These are phyloP conservation scores for Nothophaeocryptopus gaeumannii DNA, from an alignment of 2,329 filamentous ascomycete species.

Conservation along the genomic window DNA sequence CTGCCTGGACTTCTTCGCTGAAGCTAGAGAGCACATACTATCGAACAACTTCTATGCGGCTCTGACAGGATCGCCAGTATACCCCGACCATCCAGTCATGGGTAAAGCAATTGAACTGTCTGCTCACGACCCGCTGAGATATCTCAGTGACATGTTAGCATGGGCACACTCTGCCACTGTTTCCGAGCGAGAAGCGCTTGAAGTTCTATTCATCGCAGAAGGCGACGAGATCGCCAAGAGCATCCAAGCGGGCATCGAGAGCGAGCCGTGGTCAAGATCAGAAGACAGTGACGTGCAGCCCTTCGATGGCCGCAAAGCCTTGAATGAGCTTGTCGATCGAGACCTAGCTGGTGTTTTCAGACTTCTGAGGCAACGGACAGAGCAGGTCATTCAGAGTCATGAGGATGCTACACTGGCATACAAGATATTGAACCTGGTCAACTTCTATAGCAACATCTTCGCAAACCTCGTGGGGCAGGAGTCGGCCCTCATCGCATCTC, in stretches of 20 bases:
- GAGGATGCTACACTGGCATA: slow-evolving; percentile 87
- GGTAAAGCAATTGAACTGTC: slow-evolving; percentile 91
- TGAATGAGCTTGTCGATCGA: slow-evolving; percentile 82
- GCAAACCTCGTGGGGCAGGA: slow-evolving; percentile 69
- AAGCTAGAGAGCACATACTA: slow-evolving; percentile 80
- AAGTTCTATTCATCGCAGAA: slow-evolving; percentile 86
- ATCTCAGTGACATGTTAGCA: slow-evolving; percentile 94
- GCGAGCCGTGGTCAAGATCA: slow-evolving; percentile 73
- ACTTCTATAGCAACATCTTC: slow-evolving; percentile 87
- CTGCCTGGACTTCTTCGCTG: slow-evolving; percentile 88
- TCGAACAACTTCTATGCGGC: slow-evolving; percentile 88
- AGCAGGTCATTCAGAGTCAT: slow-evolving; percentile 88
- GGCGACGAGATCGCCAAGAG: slow-evolving; percentile 83
- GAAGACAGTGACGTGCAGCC: slow-evolving; percentile 45
- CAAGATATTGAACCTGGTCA: slow-evolving; percentile 82
- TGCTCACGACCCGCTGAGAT: slow-evolving; percentile 86
- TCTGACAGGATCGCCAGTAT: slow-evolving; percentile 68
- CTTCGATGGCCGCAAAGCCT: slow-evolving; percentile 77
- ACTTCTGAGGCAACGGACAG: slow-evolving; percentile 82
- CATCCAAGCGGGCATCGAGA: slow-evolving; percentile 74
- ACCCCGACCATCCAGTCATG: slow-evolving; percentile 48
- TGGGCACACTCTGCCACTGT: slow-evolving; percentile 95
- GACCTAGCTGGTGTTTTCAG: slow-evolving; percentile 78
- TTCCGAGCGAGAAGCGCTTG: slow-evolving; percentile 87
- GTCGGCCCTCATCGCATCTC: slow-evolving; percentile 66